Percentiles rank a stretch among this genome's conserved stretches.
phyloP scores from a whole-genome alignment of 345 rosid genomes.

The Eucalyptus urophylla region DNA sequence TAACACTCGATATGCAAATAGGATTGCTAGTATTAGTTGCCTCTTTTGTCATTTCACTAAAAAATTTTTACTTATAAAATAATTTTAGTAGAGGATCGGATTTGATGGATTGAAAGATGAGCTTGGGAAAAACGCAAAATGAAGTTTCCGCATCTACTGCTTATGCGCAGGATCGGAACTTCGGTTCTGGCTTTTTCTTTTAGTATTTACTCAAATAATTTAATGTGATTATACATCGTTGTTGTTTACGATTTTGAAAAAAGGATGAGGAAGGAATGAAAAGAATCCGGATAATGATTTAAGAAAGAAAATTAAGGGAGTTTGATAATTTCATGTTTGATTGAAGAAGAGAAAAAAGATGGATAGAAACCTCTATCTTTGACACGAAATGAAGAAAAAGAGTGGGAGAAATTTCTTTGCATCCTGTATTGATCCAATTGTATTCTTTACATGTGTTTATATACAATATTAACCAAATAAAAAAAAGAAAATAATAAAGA shows the following conservation, averaged over 20 bases:
- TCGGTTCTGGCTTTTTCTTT: background rate
- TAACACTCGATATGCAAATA: fast-evolving
- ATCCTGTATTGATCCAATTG: too few species aligned
- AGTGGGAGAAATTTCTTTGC: too few species aligned
- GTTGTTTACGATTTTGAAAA: too few species aligned
- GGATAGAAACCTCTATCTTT: background rate
- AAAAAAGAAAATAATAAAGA: too few species aligned
- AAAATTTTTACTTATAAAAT: too few species aligned
- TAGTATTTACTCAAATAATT: background rate
- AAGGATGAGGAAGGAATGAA: background rate
- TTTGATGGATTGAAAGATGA: background rate
- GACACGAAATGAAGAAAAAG: too few species aligned
- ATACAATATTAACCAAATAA: too few species aligned
- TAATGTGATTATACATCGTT: background rate
- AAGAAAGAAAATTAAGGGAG: background rate
- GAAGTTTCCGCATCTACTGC: background rate
- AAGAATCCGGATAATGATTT: background rate
- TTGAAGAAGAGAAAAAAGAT: background rate
- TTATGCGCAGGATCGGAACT: background rate
- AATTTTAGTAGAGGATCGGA: background rate
- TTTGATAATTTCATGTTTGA: background rate
- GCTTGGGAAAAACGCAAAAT: background rate
- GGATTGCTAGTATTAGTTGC: background rate
- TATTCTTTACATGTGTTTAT: too few species aligned
- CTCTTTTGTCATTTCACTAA: background rate